Evolutionary conservation across 108 stramenopile species (phyloP), one percentile per base, ranked within the genome.

Genomic region (Pelagomonas calceolata): DNA sequence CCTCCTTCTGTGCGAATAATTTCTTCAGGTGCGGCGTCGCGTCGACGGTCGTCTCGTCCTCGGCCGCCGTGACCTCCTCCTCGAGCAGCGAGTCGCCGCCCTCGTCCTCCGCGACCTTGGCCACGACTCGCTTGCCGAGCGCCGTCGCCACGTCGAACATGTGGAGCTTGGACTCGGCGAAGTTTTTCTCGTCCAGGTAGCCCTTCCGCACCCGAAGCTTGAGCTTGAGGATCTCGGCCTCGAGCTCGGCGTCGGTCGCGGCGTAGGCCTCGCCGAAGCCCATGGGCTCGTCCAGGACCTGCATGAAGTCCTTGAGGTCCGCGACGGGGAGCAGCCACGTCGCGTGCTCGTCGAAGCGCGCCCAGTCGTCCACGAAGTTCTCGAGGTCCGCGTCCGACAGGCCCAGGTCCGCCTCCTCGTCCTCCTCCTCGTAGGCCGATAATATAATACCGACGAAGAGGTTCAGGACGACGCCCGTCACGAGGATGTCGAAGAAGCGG

Each of bases 361-460:
- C 9, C 82, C 82, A 83, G 16, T 65, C 60, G 16, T n/a, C 66
- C 0, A 72, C 71, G 68, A 83, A 83, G 30, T 65, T 68, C 44
- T 78, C 77, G 36, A 83, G 34, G 74, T 80, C 80, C 31, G 37
- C 39, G 5, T 68, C 51, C 21, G 14, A 26, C 21, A 60, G 73
- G 12, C 69, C 51, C 0, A 80, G 31, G 35, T 78, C 75, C 18
- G 80, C 82, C 30, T 82, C 75, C 51, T 82, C 86, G 43, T 68
- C 81, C 30, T 68, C 69, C 37, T 69, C 66, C 32, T 78, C 82
- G 69, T 86, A 89, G 34, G 81, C 73, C 36, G 81, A 78, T n/a
- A 89, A 73, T 31, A 89, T 81, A 36, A 86, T 75, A 32, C 70
- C 82, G 30, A 86, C 79, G 70, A 89, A 82, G 65, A 89, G 66